Base-by-base conservation (phyloP, 441 rosid species). In the Adansonia gregorii region DNA sequence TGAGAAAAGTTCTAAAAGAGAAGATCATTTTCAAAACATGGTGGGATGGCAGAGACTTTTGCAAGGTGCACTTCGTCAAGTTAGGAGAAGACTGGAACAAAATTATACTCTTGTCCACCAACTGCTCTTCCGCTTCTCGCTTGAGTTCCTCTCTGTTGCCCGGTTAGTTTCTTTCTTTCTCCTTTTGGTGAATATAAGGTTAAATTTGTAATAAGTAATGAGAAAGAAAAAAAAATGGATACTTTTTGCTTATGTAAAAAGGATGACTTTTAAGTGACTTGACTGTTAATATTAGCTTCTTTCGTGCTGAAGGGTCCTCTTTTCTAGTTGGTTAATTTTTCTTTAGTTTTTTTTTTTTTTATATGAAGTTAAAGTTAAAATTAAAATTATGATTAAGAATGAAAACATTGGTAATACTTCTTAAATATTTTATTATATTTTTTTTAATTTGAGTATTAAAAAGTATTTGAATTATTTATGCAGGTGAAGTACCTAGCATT, bases 11-110 rank as follows among this genome's bases (percentile, higher is more conserved):
- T 63, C 48, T 71, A 4, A 71, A 31, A 35, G 49, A 71, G 19
- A 48, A 48, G 27, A 55, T 17, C 48, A 14, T 65, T 66, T 68
- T 12, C 35, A 70, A 80, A 83, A 54, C 76, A 90, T 93, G 98
- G 91, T 85, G 83, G 89, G 88, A 20, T 91, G 96, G 97, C 93
- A 86, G 81, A 86, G 89, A 76, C 83, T 87, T 81, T 79, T 94
- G 45, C 96, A 85, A 76, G 76, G 81, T 2, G 79, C 81, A n/a
- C 48, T 90, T 81, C 86, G 85, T 73, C 90, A 82, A 67, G 83
- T 86, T 76, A 88, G 85, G 70, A 88, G 82, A 74, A 83, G 83
- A 66, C 84, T 83, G 77, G 91, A 65, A 77, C 82, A 76, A 20
- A 77, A 61, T 78, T 76, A 76, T 82, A 78, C 76, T 78, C 72